These are phyloP conservation scores for Pythium phragmiticola DNA, from an alignment of 352 stramenopile species.

Conservation along the genomic window DNA sequence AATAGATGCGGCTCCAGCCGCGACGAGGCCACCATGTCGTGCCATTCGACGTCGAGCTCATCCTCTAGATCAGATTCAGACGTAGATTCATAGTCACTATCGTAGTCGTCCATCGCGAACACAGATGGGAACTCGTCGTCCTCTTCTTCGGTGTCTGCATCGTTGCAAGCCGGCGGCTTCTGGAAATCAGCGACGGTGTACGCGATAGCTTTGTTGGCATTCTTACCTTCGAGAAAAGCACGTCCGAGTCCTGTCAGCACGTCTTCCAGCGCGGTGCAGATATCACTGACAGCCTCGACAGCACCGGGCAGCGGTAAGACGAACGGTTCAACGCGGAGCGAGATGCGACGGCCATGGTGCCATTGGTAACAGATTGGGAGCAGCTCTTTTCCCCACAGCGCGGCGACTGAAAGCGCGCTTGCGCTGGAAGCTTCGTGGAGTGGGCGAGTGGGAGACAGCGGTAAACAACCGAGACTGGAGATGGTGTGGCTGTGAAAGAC, in stretches of 20 bases:
- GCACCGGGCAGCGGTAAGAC: background rate
- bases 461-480: background rate
- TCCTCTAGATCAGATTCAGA: background rate
- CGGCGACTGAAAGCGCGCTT: background rate
- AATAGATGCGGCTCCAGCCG: background rate
- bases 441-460: too few relatives aligned
- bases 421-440: background rate
- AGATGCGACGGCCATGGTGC: background rate
- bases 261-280: background rate
- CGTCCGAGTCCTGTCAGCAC: background rate
- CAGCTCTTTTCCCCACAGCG: background rate
- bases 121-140: background rate
- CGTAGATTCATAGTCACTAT: background rate
- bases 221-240: background rate
- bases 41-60: background rate
- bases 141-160: background rate
- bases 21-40: background rate
- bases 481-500: background rate
- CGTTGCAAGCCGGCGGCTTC: background rate
- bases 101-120: background rate
- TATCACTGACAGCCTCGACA: too few relatives aligned
- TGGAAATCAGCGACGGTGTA: background rate
- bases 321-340: background rate
- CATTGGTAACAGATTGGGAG: slow-evolving; percentile 1
- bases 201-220: background rate